phyloP scores from a whole-genome alignment of 345 rosid species.

The Pugionium dolabratum region DNA sequence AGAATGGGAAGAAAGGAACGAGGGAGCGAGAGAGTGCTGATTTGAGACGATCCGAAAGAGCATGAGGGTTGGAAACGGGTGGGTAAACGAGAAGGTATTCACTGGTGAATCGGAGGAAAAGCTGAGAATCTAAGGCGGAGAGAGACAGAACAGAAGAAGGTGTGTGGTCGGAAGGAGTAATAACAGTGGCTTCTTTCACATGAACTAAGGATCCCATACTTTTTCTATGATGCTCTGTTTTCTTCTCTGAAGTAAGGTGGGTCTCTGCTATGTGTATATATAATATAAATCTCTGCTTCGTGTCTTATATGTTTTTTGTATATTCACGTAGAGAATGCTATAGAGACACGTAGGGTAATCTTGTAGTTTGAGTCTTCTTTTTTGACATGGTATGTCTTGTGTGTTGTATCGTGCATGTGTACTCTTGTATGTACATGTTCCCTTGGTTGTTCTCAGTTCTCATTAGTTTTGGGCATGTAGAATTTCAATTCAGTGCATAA shows the following conservation, averaged over 20 bases:
- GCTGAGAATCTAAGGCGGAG: conserved; percentile 88
- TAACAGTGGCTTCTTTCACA: conserved; percentile 55
- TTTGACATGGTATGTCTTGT: conserved; percentile 20
- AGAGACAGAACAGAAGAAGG: conserved; percentile 61
- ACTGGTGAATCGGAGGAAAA: conserved; percentile 78
- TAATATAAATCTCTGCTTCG: conserved; percentile 13
- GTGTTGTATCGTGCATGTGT: conserved; percentile 35
- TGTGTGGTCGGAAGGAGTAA: conserved; percentile 67
- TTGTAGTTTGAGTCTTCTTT: conserved; percentile 10
- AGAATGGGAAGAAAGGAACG: conserved; percentile 74
- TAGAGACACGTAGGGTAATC: conserved; percentile 21
- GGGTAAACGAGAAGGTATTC: conserved; percentile 70
- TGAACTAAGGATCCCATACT: conserved; percentile 53
- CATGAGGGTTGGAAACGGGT: conserved; percentile 42
- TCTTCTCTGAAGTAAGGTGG: conserved; percentile 11
- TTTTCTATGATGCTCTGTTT: conserved; percentile 17
- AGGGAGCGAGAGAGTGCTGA: conserved; percentile 56
- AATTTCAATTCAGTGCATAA: neutral
- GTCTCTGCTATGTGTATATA: conserved; percentile 29
- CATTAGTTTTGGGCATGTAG: conserved; percentile 1
- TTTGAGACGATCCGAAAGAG: conserved; percentile 50
- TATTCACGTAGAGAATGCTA: conserved; percentile 20
- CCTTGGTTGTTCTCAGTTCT: conserved; percentile 8
- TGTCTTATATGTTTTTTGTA: neutral
- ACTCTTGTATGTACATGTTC: conserved; percentile 31